These are phyloP conservation scores for Sphaerulina vaccinii DNA, from an alignment of 2,329 filamentous ascomycete species.

Conservation along the genomic window DNA sequence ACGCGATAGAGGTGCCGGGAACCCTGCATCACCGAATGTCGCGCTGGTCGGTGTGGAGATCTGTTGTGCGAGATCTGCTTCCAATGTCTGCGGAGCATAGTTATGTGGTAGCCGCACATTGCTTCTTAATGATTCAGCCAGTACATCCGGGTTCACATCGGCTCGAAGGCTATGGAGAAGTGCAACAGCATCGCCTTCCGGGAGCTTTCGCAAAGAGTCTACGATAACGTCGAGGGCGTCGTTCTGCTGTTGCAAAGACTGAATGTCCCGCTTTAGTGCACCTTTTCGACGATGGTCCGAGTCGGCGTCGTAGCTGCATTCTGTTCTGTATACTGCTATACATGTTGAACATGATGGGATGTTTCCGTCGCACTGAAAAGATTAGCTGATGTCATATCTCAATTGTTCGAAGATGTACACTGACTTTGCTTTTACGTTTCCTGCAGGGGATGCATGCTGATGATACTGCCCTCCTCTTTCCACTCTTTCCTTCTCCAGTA, in stretches of 20 bases:
- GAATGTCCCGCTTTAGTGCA: constrained; percentile 43
- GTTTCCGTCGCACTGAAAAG: constrained; percentile 49
- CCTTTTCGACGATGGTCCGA: constrained; percentile 49
- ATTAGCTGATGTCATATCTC: neutral
- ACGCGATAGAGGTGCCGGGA: constrained; percentile 16
- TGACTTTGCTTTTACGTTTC: constrained; percentile 52
- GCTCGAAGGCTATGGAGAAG: constrained; percentile 46
- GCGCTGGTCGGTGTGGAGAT: constrained; percentile 24
- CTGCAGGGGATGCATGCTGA: constrained; percentile 52
- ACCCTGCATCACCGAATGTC: constrained; percentile 10
- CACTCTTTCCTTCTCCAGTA: constrained; percentile 32
- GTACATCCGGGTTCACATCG: constrained; percentile 41
- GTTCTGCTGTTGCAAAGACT: constrained; percentile 39
- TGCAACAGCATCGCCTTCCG: constrained; percentile 46
- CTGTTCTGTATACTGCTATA: constrained; percentile 51
- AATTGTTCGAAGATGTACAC: constrained; percentile 9
- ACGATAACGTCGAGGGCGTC: constrained; percentile 44
- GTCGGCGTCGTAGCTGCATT: constrained; percentile 52
- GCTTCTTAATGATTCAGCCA: constrained; percentile 44
- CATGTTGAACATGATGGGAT: constrained; percentile 53
- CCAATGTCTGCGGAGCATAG: constrained; percentile 35
- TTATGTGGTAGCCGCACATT: constrained; percentile 39
- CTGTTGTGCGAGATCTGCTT: constrained; percentile 36
- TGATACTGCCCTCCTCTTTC: constrained; percentile 40
- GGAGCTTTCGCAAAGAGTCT: constrained; percentile 44